phyloP scores from a whole-genome alignment of 495 filamentous ascomycete genomes.

The Penicillium angulare region DNA sequence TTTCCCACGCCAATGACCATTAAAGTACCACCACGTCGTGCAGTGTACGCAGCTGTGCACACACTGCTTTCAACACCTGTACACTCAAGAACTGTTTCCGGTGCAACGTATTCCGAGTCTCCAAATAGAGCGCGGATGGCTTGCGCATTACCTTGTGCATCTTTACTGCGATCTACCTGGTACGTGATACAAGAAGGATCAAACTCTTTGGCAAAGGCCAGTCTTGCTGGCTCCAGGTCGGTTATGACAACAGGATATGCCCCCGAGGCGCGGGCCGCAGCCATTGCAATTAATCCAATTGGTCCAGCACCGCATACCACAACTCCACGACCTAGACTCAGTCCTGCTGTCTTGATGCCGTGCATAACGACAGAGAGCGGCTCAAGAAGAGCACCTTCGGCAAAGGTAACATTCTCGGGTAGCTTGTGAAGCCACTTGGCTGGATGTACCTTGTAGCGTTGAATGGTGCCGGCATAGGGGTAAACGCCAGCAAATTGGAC shows the following conservation, averaged over 20 bases:
- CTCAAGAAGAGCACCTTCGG: constrained; percentile 71
- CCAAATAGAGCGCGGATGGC: constrained; percentile 54
- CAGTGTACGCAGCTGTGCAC: constrained; percentile 54
- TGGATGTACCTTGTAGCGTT: constrained; percentile 63
- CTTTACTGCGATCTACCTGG: constrained; percentile 43
- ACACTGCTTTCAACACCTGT: constrained; percentile 63
- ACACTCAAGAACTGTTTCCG: constrained; percentile 60
- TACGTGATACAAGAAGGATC: constrained; percentile 55
- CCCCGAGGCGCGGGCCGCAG: constrained; percentile 55
- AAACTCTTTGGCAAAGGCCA: constrained; percentile 59
- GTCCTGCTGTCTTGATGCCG: constrained; percentile 55
- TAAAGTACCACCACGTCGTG: constrained; percentile 55
- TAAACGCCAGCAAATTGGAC: constrained; percentile 68
- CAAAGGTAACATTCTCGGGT: constrained; percentile 57
- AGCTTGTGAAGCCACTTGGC: constrained; percentile 60
- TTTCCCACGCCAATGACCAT: constrained; percentile 65
- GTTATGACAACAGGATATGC: constrained; percentile 65
- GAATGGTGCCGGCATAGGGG: constrained; percentile 56
- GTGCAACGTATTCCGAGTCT: constrained; percentile 46
- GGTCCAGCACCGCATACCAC: constrained; percentile 76
- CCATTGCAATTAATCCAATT: constrained; percentile 69
- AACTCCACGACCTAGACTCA: constrained; percentile 52
- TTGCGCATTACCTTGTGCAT: constrained; percentile 49
- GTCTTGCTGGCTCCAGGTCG: constrained; percentile 54
- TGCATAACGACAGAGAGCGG: constrained; percentile 76